Base-by-base conservation (phyloP, 371 early-diverging fungal species). In the Mucor saturninus region DNA sequence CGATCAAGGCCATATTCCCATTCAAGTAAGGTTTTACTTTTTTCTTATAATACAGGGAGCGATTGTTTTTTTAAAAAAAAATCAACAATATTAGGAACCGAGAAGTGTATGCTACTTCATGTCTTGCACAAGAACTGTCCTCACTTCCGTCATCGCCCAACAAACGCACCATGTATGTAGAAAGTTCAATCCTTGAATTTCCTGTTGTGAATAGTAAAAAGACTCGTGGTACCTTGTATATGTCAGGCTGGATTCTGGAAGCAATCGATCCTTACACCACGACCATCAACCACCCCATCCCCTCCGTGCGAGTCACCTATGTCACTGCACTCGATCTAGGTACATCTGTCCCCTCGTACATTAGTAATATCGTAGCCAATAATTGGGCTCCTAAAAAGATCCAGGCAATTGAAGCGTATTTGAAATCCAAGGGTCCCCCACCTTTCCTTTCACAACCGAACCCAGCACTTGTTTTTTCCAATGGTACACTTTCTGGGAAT, bases 181-280 rank as follows among this genome's bases (percentile, higher is more conserved):
- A 79, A 37, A 74, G 71, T 1, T 65, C 83, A 3, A 56, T 80
- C 8, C 61, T 72, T 10, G 69, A 75, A 15, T 77, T 74, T 7
- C 74, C 59, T 0, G 9, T 73, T 7, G 5, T 69, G 1, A 40
- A 62, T 6, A 54, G 62, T 2, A 83, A 80, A 29, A 62, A 65
- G 26, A 83, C 81, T 0, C 53, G 69, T 14, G 85, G 75, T 2
- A 73, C 73, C 6, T 39, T 84, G 10, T 77, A 74, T 46, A 55
- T 86, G 11, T 83, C 83, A 15, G 86, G 84, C 6, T 86, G 86
- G 86, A 81, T 86, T 9, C 57, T 86, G 13, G 86, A 84, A 42
- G 64, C 80, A 0, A 76, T 86, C 11, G 86, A 86, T 30, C 86
- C 86, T 1, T 86, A 86, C 45, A 84, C 80, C 1, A 81, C 86